Evolutionary conservation across 371 early-diverging fungal genomes (phyloP), one percentile per base, ranked within the genome.

Genomic region (Mucor racemosus): DNA sequence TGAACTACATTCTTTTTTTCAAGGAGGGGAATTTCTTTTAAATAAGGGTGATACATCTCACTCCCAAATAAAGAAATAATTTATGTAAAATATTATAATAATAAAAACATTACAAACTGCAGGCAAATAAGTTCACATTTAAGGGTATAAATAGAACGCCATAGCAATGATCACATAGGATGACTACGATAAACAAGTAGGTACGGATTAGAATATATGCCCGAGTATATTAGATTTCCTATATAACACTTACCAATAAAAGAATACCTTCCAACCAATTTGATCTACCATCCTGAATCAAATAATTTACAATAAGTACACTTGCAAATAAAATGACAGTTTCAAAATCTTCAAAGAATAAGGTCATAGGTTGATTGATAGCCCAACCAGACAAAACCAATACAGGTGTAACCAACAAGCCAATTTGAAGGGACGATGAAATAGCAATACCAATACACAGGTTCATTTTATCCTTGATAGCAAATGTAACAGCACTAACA

Each of bases 401-500:
- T 19, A 95, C 71, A 5, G 97, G 98, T 11, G 93, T 91, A 13
- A 95, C 95, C 44, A 96, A 87, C 42, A 97, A 81, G 3, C 95
- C 93, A 64, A 97, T 94, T 77, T 97, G 96, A 76, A 95, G 89
- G 35, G 91, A 91, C 7, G 94, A 93, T 1, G 96, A 96, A 13
- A 96, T 76, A 19, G 97, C 95, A 64, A 97, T 91, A 26, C 92
- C 90, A 57, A 97, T 85, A 15, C 91, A 86, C 54, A 94, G 76
- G 62, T 97, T 94, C 94, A 97, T 95, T 80, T 96, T 95, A 85
- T 96, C 87, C 68, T 92, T 88, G 76, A 92, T 85, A 1, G 97
- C 94, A 41, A 91, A 88, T 3, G 90, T 89, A 19, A 95, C 91
- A 0, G 95, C 92, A 21, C 91, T 91, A 42, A 92, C 89, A 75